Evolutionary conservation across 2,329 filamentous ascomycete genomes (phyloP).

Genomic region (Colletotrichum tropicale): DNA sequence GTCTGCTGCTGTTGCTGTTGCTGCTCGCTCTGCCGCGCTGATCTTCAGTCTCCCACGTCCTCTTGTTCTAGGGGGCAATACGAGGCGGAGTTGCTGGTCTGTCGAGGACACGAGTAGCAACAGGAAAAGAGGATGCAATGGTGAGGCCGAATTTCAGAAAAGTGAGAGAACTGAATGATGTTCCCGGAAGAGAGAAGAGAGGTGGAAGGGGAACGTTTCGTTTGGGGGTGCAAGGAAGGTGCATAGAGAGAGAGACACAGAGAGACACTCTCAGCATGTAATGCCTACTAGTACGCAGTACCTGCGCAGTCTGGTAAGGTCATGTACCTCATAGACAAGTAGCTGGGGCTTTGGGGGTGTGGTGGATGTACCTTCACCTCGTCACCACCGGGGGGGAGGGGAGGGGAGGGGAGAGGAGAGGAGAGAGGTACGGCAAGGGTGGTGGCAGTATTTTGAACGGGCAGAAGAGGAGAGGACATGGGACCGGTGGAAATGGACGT

Average conservation of each 20-base stretch:
- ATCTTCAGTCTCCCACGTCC: not conserved
- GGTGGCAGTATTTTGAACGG: not conserved
- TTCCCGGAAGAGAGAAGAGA: not conserved
- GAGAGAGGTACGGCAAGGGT: not conserved
- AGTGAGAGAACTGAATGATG: constrained; percentile 1
- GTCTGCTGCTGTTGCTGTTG: not conserved
- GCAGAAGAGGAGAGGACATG: not conserved
- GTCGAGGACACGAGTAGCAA: not conserved
- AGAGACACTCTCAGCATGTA: not conserved
- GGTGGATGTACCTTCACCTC: not conserved
- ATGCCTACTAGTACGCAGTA: not conserved
- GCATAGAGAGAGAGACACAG: not conserved
- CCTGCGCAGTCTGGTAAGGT: not conserved
- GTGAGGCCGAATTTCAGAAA: not conserved
- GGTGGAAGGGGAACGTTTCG: constrained; percentile 11
- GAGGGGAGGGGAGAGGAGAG: not conserved
- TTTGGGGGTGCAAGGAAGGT: constrained; percentile 16
- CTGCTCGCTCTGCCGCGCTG: not conserved
- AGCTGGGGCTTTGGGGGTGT: not conserved
- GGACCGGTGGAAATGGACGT: not conserved
- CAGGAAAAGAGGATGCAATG: not conserved
- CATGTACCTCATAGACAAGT: not conserved
- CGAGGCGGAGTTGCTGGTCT: not conserved
- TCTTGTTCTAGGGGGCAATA: not conserved
- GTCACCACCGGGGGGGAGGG: not conserved